Evolutionary conservation across 2,329 filamentous ascomycete genomes (phyloP), one percentile per base, ranked within the genome.

Genomic region (Hymenoscyphus repandus): DNA sequence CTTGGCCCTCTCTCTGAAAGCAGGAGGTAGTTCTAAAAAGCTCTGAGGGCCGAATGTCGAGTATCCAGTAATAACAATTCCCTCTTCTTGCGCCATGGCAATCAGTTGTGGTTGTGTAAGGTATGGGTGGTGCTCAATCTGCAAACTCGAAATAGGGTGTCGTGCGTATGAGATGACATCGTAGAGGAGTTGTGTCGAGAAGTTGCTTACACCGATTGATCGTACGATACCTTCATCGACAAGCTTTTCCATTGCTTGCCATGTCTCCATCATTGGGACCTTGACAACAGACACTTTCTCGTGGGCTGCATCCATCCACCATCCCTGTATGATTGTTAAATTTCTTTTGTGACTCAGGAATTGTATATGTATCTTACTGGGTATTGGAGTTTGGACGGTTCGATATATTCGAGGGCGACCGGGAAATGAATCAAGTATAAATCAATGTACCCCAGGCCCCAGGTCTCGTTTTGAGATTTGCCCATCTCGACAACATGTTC

Each of bases 71-170:
- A 86, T 72, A 41, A 70, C 69, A 53, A 86, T 80, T 41, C 72
- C 72, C 61, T 81, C 68, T 60, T 74, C 72, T 66, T 81, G 73
- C 48, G 78, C 80, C 58, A 80, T 74, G 49, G 75, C 65, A 62
- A 92, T 69, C 45, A 93, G 79, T 51, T 80, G 74, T 55, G 74
- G 69, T 76, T 93, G 88, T 56, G 85, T 83, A 50, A 91, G 80
- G 78, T 90, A 92, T 22, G 88, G 88, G 77, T 93, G 88, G 74
- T 90, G 86, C 76, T 93, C 88, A 69, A 93, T 83, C 77, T 93
- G 88, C 55, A 92, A 82, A 84, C 82, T 47, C 86, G 84, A 22
- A 86, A 86, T 42, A 73, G 76, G 70, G 88, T 80, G 62, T 76
- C 79, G 59, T 83, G 86, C 70, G 88, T 88, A 65, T 82, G n/a